These are phyloP conservation scores for Centella asiatica DNA, from an alignment of 129 eudicot species.

Conservation along the genomic window DNA sequence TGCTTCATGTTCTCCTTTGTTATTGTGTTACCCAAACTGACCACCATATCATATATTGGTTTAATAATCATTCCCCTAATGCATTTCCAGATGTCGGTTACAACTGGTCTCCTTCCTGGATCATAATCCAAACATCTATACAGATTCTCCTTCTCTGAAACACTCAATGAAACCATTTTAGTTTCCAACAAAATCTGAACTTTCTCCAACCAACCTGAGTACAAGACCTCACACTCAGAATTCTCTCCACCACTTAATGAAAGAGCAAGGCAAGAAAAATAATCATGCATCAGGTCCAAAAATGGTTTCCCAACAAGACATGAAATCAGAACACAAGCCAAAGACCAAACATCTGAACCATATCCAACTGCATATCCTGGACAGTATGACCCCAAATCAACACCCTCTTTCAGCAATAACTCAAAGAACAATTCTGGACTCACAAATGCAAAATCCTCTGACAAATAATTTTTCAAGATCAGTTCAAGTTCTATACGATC, in stretches of 20 bases:
- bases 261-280: constrained; percentile 21
- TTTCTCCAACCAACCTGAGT: constrained; percentile 43
- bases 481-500: constrained; percentile 15
- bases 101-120: constrained; percentile 41
- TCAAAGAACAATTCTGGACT: constrained; percentile 62
- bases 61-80: constrained; percentile 30
- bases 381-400: constrained; percentile 26
- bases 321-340: constrained; percentile 50
- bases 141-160: constrained; percentile 27
- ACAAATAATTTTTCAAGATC: constrained; percentile 11
- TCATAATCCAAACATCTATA: constrained; percentile 43
- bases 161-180: constrained; percentile 21
- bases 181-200: constrained; percentile 28
- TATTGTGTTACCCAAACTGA: constrained; percentile 11
- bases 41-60: constrained; percentile 26
- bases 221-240: constrained; percentile 22
- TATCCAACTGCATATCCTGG: constrained; percentile 23
- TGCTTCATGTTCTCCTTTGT: constrained; percentile 17
- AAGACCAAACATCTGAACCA: constrained; percentile 80
- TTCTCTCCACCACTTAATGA: constrained; percentile 24
- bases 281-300: constrained; percentile 29
- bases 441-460: constrained; percentile 27
- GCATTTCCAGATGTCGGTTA: constrained; percentile 60
- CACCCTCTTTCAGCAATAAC: constrained; percentile 30
- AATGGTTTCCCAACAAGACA: constrained; percentile 57